Percentiles rank a stretch among this genome's conserved stretches.
Evolutionary conservation across 2,329 filamentous ascomycete species (phyloP).

Genomic region (Colletotrichum spinosum): DNA sequence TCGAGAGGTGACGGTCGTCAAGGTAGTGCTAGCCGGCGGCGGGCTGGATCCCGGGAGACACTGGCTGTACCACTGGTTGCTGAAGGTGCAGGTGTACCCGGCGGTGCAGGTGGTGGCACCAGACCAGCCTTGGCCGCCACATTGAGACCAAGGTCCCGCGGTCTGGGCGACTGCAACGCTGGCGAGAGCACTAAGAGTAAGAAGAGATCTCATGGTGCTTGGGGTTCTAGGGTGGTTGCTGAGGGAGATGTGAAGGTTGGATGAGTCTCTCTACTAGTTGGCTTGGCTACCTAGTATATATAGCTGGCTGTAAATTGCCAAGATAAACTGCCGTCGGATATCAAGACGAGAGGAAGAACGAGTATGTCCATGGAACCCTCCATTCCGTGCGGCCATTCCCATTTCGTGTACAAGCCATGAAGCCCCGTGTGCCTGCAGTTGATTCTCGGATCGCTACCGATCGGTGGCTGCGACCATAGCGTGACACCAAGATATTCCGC

Average conservation of each 20-base stretch:
- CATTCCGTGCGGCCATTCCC: constrained; percentile 27
- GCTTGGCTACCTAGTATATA: constrained; percentile 29
- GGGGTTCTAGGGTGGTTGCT: not conserved
- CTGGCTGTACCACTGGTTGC: constrained; percentile 57
- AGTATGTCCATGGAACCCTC: constrained; percentile 16
- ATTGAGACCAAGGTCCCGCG: constrained; percentile 47
- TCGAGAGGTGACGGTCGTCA: constrained; percentile 10
- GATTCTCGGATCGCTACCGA: constrained; percentile 4
- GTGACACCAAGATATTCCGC: not conserved
- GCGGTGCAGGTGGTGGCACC: constrained; percentile 54
- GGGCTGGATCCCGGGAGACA: constrained; percentile 46
- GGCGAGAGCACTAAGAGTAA: constrained; percentile 21
- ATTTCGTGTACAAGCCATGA: not conserved
- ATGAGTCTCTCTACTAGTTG: constrained; percentile 4
- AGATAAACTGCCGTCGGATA: not conserved
- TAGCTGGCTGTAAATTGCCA: not conserved
- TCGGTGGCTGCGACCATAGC: not conserved
- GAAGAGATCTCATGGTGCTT: constrained; percentile 21
- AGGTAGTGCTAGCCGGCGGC: constrained; percentile 19
- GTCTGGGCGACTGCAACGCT: constrained; percentile 29
- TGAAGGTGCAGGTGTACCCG: constrained; percentile 52
- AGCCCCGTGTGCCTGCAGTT: constrained; percentile 14
- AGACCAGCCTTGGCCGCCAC: constrained; percentile 53
- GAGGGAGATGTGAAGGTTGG: not conserved
- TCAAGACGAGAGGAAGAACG: not conserved